phyloP scores from a whole-genome alignment of 345 rosid species.

The Murraya paniculata region DNA sequence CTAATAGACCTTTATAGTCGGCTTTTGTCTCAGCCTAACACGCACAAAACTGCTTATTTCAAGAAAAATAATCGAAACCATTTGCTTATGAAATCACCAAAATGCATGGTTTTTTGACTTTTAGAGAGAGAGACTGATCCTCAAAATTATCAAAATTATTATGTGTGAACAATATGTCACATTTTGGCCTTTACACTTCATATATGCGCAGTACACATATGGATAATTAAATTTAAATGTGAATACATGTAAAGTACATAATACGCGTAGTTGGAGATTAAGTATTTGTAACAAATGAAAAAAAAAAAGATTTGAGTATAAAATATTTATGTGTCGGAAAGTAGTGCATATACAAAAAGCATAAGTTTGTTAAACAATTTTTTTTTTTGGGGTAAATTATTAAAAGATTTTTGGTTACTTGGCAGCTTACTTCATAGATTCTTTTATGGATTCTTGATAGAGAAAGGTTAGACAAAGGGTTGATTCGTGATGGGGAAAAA shows the following conservation, averaged over 20 bases:
- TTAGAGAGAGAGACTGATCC: background rate
- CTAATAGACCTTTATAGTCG: background rate
- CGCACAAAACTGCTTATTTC: background rate
- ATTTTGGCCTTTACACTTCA: background rate
- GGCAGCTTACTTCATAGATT: slow-evolving; percentile 1
- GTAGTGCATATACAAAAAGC: background rate
- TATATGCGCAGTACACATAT: no score
- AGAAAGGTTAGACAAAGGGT: background rate
- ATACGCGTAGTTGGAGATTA: background rate
- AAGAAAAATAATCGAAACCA: background rate
- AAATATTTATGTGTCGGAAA: background rate
- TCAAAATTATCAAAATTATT: background rate
- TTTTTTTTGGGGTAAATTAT: no score
- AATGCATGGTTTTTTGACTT: background rate
- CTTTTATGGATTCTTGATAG: background rate
- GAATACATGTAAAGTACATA: background rate
- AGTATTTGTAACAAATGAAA: background rate
- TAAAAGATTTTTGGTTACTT: background rate
- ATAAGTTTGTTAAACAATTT: background rate
- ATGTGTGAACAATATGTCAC: background rate
- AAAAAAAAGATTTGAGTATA: no score
- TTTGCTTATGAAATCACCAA: background rate
- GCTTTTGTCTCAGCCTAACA: background rate
- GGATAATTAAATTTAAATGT: background rate
- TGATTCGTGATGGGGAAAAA: background rate